Base-by-base conservation (phyloP, 1,284 basidiomycete species). In the Inonotus hispidus region DNA sequence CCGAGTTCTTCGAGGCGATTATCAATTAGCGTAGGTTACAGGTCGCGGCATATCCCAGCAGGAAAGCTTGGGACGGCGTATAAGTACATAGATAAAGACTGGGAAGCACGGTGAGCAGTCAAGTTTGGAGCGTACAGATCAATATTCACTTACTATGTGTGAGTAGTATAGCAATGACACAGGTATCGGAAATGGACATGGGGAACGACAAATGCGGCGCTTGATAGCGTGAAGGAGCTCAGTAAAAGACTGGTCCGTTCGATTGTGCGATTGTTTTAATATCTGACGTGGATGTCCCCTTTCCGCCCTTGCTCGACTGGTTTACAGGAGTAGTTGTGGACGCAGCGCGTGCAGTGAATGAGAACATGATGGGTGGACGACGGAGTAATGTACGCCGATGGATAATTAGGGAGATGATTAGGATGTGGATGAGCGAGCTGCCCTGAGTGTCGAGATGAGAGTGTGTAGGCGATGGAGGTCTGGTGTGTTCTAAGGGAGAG, bases 191-290 rank as follows among this genome's bases (percentile, higher is more conserved):
- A 32, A 41, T 47, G 52, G 45, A 50, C 43, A 62, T 54, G 32
- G 27, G 13, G 55, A n/a, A 32, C 37, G 55, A 39, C 25, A 21
- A 27, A 16, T 35, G 19, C 39, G 27, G 10, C 4, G 32, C 32
- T 45, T 38, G 25, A 38, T 21, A 49, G 29, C 46, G 23, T n/a
- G 16, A 8, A n/a, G 16, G 37, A 16, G 41, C 37, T 53, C 56
- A 58, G 32, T 29, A 57, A 53, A 60, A 60, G n/a, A 60, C 58
- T n/a, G 62, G 38, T 1, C 58, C 58, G 38, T 56, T 63, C 37
- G 58, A 50, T 29, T 60, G 45, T 25, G 62, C 62, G 14, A 53
- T 46, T 25, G 53, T 23, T 35, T 60, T 63, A 47, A 63, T 63
- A 21, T 29, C 57, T 7, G 32, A n/a, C n/a, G 39, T 43, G 16